These are phyloP conservation scores for Croton setiger DNA, from an alignment of 441 rosid genomes.

Conservation along the genomic window DNA sequence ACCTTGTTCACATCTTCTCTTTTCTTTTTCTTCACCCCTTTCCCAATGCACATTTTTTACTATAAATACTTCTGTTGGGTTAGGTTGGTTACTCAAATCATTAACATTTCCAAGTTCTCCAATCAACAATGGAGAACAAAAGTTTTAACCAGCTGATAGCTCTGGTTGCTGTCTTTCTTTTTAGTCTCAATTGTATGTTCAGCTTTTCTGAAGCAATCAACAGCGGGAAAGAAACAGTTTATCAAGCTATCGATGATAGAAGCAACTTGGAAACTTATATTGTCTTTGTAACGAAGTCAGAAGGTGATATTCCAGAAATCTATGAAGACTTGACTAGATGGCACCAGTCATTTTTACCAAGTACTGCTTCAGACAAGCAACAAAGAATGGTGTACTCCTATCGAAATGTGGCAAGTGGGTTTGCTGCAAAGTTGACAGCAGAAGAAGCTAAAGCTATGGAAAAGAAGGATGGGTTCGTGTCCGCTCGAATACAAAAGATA, in stretches of 20 bases:
- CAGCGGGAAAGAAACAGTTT: background rate
- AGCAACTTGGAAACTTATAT: slow-evolving; percentile 37
- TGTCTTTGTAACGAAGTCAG: slow-evolving; percentile 37
- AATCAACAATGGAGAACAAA: slow-evolving; percentile 20
- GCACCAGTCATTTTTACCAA: slow-evolving; percentile 47
- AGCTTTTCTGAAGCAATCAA: slow-evolving; percentile 23
- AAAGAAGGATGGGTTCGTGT: slow-evolving; percentile 37
- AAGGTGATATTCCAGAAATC: slow-evolving; percentile 15
- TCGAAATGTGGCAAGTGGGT: slow-evolving; percentile 37
- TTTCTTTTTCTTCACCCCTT: background rate
- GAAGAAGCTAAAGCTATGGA: slow-evolving; percentile 45
- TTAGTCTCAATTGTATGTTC: slow-evolving; percentile 24
- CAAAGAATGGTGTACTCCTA: slow-evolving; percentile 34
- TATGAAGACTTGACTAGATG: slow-evolving; percentile 27
- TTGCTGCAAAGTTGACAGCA: slow-evolving; percentile 47
- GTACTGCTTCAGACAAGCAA: slow-evolving; percentile 8
- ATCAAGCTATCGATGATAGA: background rate
- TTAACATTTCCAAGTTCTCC: background rate
- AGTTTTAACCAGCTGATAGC: slow-evolving; percentile 4
- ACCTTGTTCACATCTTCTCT: background rate
- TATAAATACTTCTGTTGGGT: slow-evolving; percentile 16
- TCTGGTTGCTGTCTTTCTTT: slow-evolving; percentile 12
- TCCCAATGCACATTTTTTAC: background rate
- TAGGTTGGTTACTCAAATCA: background rate
- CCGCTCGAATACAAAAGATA: slow-evolving; percentile 33